Conservation (phyloP, 2,329 filamentous ascomycete species). For the Beauveria sp. region DNA sequence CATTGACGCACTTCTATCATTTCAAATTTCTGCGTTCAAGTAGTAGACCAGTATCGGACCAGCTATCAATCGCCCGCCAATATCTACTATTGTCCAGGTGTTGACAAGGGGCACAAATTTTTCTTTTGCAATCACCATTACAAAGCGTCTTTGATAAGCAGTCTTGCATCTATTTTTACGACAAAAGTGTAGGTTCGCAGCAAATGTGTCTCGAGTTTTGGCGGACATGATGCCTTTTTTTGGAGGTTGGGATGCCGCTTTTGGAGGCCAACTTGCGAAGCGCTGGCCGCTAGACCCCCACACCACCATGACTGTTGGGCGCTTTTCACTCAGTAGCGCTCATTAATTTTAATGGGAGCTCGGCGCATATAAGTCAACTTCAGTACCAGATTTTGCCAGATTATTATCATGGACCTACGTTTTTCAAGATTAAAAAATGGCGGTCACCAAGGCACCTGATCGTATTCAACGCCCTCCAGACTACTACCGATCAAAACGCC, state of each 20-base stretch:
- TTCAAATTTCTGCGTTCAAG: too few relatives aligned
- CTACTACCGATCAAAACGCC: too few relatives aligned
- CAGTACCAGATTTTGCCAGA: background rate
- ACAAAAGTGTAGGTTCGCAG: conserved; percentile 9
- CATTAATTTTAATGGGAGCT: conserved; percentile 6
- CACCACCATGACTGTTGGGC: background rate
- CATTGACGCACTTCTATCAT: too few relatives aligned
- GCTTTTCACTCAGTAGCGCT: background rate
- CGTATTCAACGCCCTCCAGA: too few relatives aligned
- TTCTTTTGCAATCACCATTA: too few relatives aligned
- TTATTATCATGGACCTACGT: background rate
- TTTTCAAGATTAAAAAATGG: background rate
- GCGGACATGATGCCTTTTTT: conserved; percentile 6
- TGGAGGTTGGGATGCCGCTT: conserved; percentile 8
- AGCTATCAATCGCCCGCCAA: too few relatives aligned
- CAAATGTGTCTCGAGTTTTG: conserved; percentile 7
- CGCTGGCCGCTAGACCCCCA: background rate
- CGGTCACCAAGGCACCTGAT: too few relatives aligned
- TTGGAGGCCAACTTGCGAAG: conserved; percentile 9
- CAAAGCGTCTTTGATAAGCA: too few relatives aligned
- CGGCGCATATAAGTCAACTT: conserved; percentile 2
- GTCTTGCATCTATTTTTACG: too few relatives aligned
- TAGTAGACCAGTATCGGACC: too few relatives aligned
- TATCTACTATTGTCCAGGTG: too few relatives aligned
- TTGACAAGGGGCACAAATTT: too few relatives aligned